Evolutionary conservation across 1,284 basidiomycete genomes (phyloP).

Genomic region (Naganishia albida): DNA sequence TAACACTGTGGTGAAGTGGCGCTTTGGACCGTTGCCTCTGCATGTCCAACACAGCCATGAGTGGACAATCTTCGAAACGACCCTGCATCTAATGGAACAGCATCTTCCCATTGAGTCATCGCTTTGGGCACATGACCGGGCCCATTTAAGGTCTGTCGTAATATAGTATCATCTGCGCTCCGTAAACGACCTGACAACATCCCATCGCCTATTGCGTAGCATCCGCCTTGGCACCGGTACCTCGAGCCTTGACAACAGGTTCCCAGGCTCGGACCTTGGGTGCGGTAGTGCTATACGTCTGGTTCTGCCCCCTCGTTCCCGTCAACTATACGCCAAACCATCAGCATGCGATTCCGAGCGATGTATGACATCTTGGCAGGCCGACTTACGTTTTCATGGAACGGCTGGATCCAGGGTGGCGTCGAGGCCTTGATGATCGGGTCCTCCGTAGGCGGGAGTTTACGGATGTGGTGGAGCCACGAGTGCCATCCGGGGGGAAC

Average conservation of each 20-base stretch:
- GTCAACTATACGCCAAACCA: constrained; percentile 65
- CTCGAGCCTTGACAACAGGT: constrained; percentile 53
- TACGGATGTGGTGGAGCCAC: constrained; percentile 88
- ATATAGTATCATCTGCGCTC: no score
- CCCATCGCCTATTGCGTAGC: constrained; percentile 5
- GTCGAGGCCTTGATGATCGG: constrained; percentile 65
- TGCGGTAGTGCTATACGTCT: constrained; percentile 78
- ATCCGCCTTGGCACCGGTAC: constrained; percentile 3
- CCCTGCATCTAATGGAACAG: no score
- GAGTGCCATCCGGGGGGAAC: constrained; percentile 84
- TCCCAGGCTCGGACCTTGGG: constrained; percentile 84
- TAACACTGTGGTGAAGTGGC: no score
- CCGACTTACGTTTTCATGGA: constrained; percentile 25
- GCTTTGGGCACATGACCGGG: not conserved
- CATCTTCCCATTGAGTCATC: not conserved
- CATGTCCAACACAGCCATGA: no score
- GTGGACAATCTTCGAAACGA: no score
- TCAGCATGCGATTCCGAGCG: not conserved
- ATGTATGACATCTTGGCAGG: not conserved
- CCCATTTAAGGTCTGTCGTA: not conserved
- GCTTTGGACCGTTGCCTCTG: no score
- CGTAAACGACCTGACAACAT: not conserved
- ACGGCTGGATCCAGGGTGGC: constrained; percentile 64
- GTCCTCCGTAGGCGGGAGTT: constrained; percentile 74
- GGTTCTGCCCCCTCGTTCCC: constrained; percentile 84